A percentile compares a stretch with the other conserved stretches of the same genome.
Conservation (phyloP, 2,329 filamentous ascomycete species). For the Lecanoromycetidae sp. region DNA sequence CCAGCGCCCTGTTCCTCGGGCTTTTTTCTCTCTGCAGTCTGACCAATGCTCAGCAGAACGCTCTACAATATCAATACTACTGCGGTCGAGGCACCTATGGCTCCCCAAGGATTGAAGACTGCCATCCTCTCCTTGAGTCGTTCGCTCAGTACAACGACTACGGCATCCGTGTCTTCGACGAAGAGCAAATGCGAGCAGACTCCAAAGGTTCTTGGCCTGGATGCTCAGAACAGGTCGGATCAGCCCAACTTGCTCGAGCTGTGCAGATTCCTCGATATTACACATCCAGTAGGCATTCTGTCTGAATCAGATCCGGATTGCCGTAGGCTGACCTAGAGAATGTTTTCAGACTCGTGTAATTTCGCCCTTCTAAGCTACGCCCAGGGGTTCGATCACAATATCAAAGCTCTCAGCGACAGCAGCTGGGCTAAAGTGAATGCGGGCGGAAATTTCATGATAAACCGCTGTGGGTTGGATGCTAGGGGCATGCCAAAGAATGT, state of each 20-base stretch:
- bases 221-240: neutral
- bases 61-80: neutral
- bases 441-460: slow-evolving; percentile 1
- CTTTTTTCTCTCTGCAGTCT: neutral
- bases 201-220: slow-evolving; percentile 6
- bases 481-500: neutral
- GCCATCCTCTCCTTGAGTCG: slow-evolving; percentile 2
- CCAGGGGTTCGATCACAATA: neutral
- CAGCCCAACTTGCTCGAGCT: neutral
- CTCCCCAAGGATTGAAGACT: slow-evolving; percentile 3
- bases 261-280: slow-evolving; percentile 9
- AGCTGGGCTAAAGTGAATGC: slow-evolving; percentile 8
- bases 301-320: neutral
- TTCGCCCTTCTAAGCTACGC: slow-evolving; percentile 5
- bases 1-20: neutral
- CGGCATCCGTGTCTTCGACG: slow-evolving; percentile 2
- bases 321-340: neutral
- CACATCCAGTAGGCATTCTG: slow-evolving; percentile 1
- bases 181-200: slow-evolving; percentile 7
- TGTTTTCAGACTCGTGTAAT: slow-evolving; percentile 8
- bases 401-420: neutral
- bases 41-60: neutral
- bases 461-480: neutral
- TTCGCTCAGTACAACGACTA: slow-evolving; percentile 6
- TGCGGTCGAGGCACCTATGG: slow-evolving; percentile 6